Evolutionary conservation across 2,329 filamentous ascomycete genomes (phyloP).

Genomic region (Aureobasidium zeae): DNA sequence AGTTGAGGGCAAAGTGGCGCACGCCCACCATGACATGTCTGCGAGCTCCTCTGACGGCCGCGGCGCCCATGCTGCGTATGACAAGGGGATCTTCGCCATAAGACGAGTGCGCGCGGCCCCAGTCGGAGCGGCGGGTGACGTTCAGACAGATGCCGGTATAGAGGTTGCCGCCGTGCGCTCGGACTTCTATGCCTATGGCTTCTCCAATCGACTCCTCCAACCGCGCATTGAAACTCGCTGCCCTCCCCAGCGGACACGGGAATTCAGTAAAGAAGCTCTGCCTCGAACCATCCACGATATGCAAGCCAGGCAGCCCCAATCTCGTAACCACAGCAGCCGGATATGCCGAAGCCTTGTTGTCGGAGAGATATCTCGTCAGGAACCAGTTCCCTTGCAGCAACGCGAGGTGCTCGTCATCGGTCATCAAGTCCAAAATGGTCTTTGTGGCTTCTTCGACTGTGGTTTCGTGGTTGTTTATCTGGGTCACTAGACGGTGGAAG

Average conservation of each 20-base stretch:
- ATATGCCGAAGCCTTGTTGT: conserved; percentile 6
- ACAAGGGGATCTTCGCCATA: conserved; percentile 14
- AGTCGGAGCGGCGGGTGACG: conserved; percentile 6
- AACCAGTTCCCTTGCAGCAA: conserved; percentile 1
- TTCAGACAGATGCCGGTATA: conserved; percentile 13
- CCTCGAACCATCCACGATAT: background rate
- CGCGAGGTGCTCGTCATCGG: conserved; percentile 8
- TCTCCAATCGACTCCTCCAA: conserved; percentile 8
- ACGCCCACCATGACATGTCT: conserved; percentile 23
- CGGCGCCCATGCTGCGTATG: conserved; percentile 7
- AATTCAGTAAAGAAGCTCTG: conserved; percentile 2
- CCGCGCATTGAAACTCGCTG: conserved; percentile 1
- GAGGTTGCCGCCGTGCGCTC: conserved; percentile 11
- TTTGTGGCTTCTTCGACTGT: background rate
- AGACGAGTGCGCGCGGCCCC: conserved; percentile 10
- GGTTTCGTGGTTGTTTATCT: background rate
- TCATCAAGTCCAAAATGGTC: background rate
- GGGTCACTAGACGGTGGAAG: conserved; percentile 2
- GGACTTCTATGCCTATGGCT: conserved; percentile 7
- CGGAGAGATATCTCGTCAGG: conserved; percentile 1
- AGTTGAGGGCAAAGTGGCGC: conserved; percentile 27
- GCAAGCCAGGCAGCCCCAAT: conserved; percentile 6
- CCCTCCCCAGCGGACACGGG: conserved; percentile 1
- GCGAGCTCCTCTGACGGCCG: conserved; percentile 2
- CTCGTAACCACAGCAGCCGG: background rate